Base-by-base conservation (phyloP, 345 rosid genomes). In the Triadica sebifera region DNA sequence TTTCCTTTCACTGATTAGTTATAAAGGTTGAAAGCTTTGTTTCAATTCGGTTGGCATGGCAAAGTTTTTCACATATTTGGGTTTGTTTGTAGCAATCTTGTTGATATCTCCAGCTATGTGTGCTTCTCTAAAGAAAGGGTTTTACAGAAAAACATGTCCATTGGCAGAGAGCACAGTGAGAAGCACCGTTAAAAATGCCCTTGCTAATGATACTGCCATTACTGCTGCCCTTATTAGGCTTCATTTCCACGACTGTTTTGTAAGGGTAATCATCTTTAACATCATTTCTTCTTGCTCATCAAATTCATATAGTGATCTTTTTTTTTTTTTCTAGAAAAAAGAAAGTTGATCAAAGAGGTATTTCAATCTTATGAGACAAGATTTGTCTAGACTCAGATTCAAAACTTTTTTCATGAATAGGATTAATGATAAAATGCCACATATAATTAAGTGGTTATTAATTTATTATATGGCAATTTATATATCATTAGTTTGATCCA, bases 171-270 rank as follows among this genome's bases (percentile, higher is more conserved):
- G 20, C 1, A 17, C 16, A 17, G 57, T 52, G 1, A 52, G 57
- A 52, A 52, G 20, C 57, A 17, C 20, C 1, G 20, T 52, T 1
- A 52, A 52, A 52, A 52, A 52, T 52, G 22, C 57, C 7, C 20
- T 52, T 2, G 57, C 57, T 52, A 52, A 4, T 52, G 57, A 52
- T 52, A 16, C 57, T 52, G 57, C n/a, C n/a, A 52, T 52, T 52
- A 22, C 57, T 52, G 57, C 57, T 17, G 57, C 57, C n/a, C 57
- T 52, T 19, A 52, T 67, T 17, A 67, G 58, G 43, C 55, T 49
- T 25, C 71, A 67, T 67, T 67, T 67, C 39, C 70, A 67, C 12
- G 57, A 67, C 12, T 67, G 70, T 17, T 47, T 67, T 49, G 57
- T 49, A 7, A 52, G 20, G 57, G 57, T 57, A 22, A 57, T 57